These are phyloP conservation scores for Cyclocybe aegerita DNA, from an alignment of 768 basidiomycete species.

Conservation along the genomic window DNA sequence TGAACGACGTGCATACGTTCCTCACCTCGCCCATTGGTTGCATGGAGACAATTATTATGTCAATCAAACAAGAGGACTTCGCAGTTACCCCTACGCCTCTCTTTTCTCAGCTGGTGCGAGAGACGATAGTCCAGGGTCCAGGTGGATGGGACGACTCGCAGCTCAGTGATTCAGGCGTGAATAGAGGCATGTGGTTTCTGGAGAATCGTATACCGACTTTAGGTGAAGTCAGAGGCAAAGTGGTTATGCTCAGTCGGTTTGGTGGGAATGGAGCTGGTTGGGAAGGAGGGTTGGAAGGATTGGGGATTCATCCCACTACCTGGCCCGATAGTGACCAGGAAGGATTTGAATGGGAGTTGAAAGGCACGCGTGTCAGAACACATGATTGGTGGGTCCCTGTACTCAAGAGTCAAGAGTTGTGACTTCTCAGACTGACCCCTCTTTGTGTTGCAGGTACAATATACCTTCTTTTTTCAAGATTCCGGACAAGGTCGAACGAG, in stretches of 20 bases:
- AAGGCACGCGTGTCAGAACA: constrained; percentile 64
- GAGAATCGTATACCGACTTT: constrained; percentile 78
- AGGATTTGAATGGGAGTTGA: constrained; percentile 80
- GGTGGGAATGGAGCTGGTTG: constrained; percentile 68
- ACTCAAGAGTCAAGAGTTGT: too few species aligned
- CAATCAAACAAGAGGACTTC: constrained; percentile 86
- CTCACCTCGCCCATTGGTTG: constrained; percentile 55
- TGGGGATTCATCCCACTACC: constrained; percentile 83
- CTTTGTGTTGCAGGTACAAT: constrained; percentile 56
- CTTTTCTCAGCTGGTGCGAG: constrained; percentile 67
- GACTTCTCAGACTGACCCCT: neutral
- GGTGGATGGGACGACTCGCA: constrained; percentile 35
- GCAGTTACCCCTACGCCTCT: constrained; percentile 32
- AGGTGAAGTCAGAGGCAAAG: constrained; percentile 84
- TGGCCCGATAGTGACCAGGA: constrained; percentile 82
- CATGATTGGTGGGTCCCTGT: too few species aligned
- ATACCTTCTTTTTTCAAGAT: constrained; percentile 80
- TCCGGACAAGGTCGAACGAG: constrained; percentile 72
- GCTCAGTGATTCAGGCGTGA: constrained; percentile 5
- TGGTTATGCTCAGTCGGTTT: constrained; percentile 85
- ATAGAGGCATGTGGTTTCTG: constrained; percentile 69
- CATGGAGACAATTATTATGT: constrained; percentile 80
- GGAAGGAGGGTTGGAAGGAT: constrained; percentile 64
- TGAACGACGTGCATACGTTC: constrained; percentile 60
- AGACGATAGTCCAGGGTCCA: constrained; percentile 59